Conservation (phyloP, 495 filamentous ascomycete genomes). For the Gamarada debralockiae region DNA sequence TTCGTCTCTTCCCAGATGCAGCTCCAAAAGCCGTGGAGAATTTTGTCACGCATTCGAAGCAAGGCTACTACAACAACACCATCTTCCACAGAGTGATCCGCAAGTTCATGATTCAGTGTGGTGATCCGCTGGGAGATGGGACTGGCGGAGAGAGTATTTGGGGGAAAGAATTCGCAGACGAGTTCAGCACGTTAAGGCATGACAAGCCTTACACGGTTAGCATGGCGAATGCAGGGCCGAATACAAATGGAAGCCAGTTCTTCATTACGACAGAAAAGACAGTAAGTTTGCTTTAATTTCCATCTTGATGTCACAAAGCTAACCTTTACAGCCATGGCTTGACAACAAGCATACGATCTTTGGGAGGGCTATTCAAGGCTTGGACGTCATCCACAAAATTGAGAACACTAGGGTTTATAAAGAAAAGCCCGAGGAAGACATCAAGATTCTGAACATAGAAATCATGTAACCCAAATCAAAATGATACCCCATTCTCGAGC, state of each 20-base stretch:
- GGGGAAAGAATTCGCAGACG: conserved; percentile 93
- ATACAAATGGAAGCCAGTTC: conserved; percentile 72
- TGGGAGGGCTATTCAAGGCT: conserved; percentile 78
- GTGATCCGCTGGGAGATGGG: conserved; percentile 91
- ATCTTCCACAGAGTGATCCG: conserved; percentile 97
- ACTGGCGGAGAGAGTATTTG: conserved; percentile 97
- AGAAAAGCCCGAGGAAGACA: conserved; percentile 94
- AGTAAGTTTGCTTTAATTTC: conserved; percentile 33
- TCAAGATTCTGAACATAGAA: conserved; percentile 93
- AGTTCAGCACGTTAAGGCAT: conserved; percentile 86
- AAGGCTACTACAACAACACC: conserved; percentile 93
- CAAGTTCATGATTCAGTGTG: conserved; percentile 97
- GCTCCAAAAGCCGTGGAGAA: conserved; percentile 98
- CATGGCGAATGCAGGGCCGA: conserved; percentile 96
- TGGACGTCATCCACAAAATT: conserved; percentile 96
- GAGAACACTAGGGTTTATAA: conserved; percentile 90
- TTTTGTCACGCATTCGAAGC: conserved; percentile 85
- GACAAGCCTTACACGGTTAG: conserved; percentile 95
- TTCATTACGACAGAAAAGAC: conserved; percentile 98
- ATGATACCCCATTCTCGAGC: neutral
- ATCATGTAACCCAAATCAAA: conserved; percentile 35
- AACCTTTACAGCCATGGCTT: conserved; percentile 66
- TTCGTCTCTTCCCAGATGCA: conserved; percentile 88
- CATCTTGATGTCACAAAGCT: neutral
- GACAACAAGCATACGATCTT: conserved; percentile 97